Evolutionary conservation across 805 yeast species (phyloP), one percentile per base, ranked within the genome.

Genomic region (Kregervanrija delftensis): DNA sequence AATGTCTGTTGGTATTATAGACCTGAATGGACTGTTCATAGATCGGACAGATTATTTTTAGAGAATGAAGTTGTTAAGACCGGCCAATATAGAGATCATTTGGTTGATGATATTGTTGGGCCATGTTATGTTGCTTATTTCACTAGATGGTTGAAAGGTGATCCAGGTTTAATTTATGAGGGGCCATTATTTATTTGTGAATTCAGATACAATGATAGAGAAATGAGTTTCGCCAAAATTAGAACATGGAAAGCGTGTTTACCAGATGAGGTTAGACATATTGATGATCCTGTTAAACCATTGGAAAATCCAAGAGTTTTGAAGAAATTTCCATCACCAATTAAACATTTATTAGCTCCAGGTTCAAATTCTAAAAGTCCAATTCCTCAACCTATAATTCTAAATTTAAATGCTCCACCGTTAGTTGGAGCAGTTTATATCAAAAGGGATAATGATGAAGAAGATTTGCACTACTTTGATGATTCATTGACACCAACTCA

Each of bases 181-280:
- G 84, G 87, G 4, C 91, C 93, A 5, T 76, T 95, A 60, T 93
- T 89, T 65, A 83, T 93, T 54, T 93, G 98, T 68, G 99, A 93
- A 65, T 86, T 79, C 63, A 81, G 99, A 58, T 93, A 90, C 66
- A 91, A 91, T 60, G 97, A 91, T 61, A 74, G 78, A 44, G 96
- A 87, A 56, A 86, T 87, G 63, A 82, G 82, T 30, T 93, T 93
- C 72, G 93, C 91, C 66, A 85, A 91, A 60, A 93, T 93, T 57
- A 77, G 98, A 59, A 91, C 99, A 2, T 93, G 99, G 99, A 91
- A 88, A 65, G 97, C 97, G 6, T 93, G 98, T 70, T 73, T 93
- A 53, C 99, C 99, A 0, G 98, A 93, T 64, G 98, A 91, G 64
- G 85, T 91, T 40, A 79, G 98, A 56, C 89, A 85, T 51, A 70